Percentiles rank a stretch among this genome's conserved stretches.
phyloP scores from a whole-genome alignment of 805 yeast species.

The Saccharomycopsis lassenensis region DNA sequence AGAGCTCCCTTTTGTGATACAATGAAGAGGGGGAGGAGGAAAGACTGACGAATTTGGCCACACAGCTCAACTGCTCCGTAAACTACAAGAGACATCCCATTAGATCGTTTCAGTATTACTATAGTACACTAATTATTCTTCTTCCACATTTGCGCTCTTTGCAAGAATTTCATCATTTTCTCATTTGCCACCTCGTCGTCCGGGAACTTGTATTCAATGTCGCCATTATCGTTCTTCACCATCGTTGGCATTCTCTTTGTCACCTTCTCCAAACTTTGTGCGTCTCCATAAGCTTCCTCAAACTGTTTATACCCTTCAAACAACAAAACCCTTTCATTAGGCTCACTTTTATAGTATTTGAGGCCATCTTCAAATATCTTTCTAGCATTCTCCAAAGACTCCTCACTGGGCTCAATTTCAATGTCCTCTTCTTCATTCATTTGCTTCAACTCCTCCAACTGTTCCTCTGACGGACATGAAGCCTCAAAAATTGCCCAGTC shows the following conservation, averaged over 20 bases:
- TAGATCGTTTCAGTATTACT: too few species aligned
- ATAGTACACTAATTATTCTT: neutral
- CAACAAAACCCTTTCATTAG: constrained; percentile 38
- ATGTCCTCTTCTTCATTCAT: constrained; percentile 33
- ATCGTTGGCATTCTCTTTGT: constrained; percentile 42
- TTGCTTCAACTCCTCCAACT: constrained; percentile 23
- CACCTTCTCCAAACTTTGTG: constrained; percentile 27
- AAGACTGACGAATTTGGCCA: too few species aligned
- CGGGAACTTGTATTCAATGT: constrained; percentile 54
- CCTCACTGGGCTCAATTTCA: constrained; percentile 38
- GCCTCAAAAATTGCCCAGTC: constrained; percentile 63
- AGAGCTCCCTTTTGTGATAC: too few species aligned
- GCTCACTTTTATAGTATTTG: constrained; percentile 28
- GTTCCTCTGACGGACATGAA: constrained; percentile 46
- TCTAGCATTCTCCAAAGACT: constrained; percentile 42
- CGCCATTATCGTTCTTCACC: constrained; percentile 36
- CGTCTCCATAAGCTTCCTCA: constrained; percentile 52
- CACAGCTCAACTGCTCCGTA: too few species aligned
- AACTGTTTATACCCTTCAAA: constrained; percentile 54
- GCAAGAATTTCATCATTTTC: constrained; percentile 19
- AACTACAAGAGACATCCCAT: too few species aligned
- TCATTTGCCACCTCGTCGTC: constrained; percentile 35
- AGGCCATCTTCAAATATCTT: constrained; percentile 45
- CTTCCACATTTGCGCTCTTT: constrained; percentile 16
- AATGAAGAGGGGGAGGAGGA: too few species aligned